These are phyloP conservation scores for Aspergillus clavatus DNA, from an alignment of 2,329 filamentous ascomycete species.

Conservation along the genomic window DNA sequence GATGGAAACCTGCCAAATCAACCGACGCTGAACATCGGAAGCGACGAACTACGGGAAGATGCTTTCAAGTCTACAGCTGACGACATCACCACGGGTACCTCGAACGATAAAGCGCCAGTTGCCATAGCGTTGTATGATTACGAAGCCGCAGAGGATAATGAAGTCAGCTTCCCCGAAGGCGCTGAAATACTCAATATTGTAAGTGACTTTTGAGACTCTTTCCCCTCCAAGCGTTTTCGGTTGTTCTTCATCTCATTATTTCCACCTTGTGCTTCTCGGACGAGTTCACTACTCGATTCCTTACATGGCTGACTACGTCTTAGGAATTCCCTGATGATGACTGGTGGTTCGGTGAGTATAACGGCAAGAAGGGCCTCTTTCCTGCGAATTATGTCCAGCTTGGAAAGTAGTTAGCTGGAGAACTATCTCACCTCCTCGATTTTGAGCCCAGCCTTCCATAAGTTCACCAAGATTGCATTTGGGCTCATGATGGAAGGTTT, in stretches of 20 bases:
- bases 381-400: conserved; percentile 47
- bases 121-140: conserved; percentile 93
- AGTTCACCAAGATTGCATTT: too few species aligned
- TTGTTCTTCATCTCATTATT: not conserved
- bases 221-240: not conserved
- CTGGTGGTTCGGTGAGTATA: conserved; percentile 93
- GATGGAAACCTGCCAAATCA: conserved; percentile 49
- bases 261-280: not conserved
- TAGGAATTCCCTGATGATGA: conserved; percentile 96
- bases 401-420: not conserved
- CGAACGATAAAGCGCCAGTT: conserved; percentile 50
- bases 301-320: conserved; percentile 20
- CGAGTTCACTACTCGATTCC: not conserved
- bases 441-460: too few species aligned
- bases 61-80: conserved; percentile 34
- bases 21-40: conserved; percentile 26
- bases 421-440: not conserved
- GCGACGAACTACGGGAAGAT: conserved; percentile 27
- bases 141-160: conserved; percentile 92
- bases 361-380: conserved; percentile 79
- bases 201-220: conserved; percentile 42
- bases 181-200: conserved; percentile 75
- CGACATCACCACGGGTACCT: conserved; percentile 32
- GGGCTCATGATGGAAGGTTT: too few species aligned
- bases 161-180: conserved; percentile 79